phyloP scores from a whole-genome alignment of 228 moss, liverwort and hornwort genomes.

The Sphagnum magellanicum region DNA sequence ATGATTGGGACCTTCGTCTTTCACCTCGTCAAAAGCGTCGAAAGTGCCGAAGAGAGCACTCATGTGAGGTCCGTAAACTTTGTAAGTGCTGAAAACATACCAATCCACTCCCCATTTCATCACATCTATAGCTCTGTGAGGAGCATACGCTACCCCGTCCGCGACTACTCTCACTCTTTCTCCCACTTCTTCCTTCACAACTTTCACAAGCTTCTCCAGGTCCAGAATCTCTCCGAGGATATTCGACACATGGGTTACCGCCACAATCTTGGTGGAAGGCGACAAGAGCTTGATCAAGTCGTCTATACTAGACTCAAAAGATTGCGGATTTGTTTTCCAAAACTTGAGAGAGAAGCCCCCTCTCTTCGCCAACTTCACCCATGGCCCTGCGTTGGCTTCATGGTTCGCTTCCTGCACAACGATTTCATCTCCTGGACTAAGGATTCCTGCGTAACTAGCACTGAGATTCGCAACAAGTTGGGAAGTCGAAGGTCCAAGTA shows the following conservation, averaged over 20 bases:
- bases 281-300: slow-evolving; percentile 24
- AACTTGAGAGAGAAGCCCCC: slow-evolving; percentile 27
- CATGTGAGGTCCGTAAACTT: slow-evolving; percentile 46
- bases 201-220: slow-evolving; percentile 27
- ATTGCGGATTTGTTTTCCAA: slow-evolving; percentile 36
- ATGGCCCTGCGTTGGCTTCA: slow-evolving; percentile 38
- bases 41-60: slow-evolving; percentile 33
- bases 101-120: slow-evolving; percentile 49
- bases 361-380: slow-evolving; percentile 39
- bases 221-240: slow-evolving; percentile 39
- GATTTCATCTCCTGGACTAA: slow-evolving; percentile 36
- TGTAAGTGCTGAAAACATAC: slow-evolving; percentile 45
- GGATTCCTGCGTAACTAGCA: slow-evolving; percentile 19
- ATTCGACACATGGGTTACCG: slow-evolving; percentile 43
- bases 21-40: slow-evolving; percentile 29
- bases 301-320: slow-evolving; percentile 31
- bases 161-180: slow-evolving; percentile 28
- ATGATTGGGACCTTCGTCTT: slow-evolving; percentile 25
- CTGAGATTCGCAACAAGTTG: slow-evolving; percentile 32
- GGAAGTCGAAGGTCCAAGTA: slow-evolving; percentile 36
- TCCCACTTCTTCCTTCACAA: slow-evolving; percentile 33
- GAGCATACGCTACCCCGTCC: slow-evolving; percentile 44
- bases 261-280: slow-evolving; percentile 36
- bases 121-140: slow-evolving; percentile 40
- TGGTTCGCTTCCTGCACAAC: slow-evolving; percentile 48